Conservation (phyloP, 75 land plant genomes). For the Cunninghamia lanceolata region DNA sequence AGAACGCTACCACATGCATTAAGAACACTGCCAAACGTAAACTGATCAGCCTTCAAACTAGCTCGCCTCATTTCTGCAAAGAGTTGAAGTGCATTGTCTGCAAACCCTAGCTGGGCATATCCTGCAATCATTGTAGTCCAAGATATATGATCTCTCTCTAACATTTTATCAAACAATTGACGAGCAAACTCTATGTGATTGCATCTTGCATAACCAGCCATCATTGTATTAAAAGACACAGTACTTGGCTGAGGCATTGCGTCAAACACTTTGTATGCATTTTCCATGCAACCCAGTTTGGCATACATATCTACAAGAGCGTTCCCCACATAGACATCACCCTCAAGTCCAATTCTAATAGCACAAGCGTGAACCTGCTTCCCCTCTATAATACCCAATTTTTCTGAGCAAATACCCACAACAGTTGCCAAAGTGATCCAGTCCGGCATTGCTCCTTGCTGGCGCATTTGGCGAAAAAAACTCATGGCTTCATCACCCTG, state of each 20-base stretch:
- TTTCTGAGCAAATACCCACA: neutral
- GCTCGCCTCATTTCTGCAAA: neutral
- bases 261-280: slow-evolving; percentile 7
- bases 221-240: slow-evolving; percentile 15
- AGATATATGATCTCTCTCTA: neutral
- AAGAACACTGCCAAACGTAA: slow-evolving; percentile 9
- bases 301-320: neutral
- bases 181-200: neutral
- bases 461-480: slow-evolving; percentile 8
- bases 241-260: neutral
- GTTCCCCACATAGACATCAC: neutral
- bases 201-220: slow-evolving; percentile 7
- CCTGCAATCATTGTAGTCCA: neutral
- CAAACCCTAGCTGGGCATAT: neutral
- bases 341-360: neutral
- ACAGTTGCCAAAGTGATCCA: neutral
- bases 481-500: neutral
- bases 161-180: neutral
- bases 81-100: neutral
- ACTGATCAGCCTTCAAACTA: neutral
- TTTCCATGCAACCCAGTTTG: slow-evolving; percentile 9
- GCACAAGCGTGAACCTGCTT: neutral
- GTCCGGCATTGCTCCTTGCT: neutral
- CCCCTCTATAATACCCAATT: neutral
- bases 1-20: slow-evolving; percentile 1